Evolutionary conservation across 2,329 filamentous ascomycete species (phyloP).

Genomic region (Herpomyces periplanetae): DNA sequence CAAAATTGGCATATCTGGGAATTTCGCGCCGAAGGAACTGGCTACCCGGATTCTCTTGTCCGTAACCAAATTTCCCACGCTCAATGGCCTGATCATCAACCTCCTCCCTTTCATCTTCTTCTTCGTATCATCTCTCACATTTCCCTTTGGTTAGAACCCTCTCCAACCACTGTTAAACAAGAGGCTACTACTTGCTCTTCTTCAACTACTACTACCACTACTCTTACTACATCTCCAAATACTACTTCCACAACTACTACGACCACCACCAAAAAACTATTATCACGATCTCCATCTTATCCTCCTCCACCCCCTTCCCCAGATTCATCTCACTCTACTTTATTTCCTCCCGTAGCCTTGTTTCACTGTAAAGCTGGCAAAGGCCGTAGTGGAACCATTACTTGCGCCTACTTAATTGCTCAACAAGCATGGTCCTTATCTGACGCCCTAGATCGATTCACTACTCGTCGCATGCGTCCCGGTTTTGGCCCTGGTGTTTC

Average conservation of each 20-base stretch:
- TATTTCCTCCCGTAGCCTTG: no score
- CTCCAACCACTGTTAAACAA: no score
- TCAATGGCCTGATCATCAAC: constrained; percentile 88
- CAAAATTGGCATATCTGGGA: constrained; percentile 84
- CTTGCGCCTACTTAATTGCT: constrained; percentile 57
- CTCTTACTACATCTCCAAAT: no score
- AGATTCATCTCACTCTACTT: no score
- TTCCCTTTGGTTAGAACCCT: constrained; percentile 58
- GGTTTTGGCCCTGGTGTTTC: constrained; percentile 61
- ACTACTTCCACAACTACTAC: no score
- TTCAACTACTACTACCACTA: no score
- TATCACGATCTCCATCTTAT: no score
- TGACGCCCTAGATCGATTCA: constrained; percentile 25
- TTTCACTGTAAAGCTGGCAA: constrained; percentile 26
- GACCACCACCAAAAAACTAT: no score
- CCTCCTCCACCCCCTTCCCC: no score
- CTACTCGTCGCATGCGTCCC: constrained; percentile 50
- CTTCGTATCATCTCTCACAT: constrained; percentile 68
- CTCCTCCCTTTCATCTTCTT: constrained; percentile 58
- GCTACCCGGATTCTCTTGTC: constrained; percentile 65
- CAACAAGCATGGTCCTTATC: constrained; percentile 30
- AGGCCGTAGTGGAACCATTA: constrained; percentile 53
- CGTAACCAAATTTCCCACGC: constrained; percentile 57
- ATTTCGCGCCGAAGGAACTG: constrained; percentile 79
- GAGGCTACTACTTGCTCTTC: no score